A percentile compares a stretch with the other conserved stretches of the same genome.
Evolutionary conservation across 2,329 filamentous ascomycete species (phyloP).

Genomic region (Phaeophleospora eucalypticola): DNA sequence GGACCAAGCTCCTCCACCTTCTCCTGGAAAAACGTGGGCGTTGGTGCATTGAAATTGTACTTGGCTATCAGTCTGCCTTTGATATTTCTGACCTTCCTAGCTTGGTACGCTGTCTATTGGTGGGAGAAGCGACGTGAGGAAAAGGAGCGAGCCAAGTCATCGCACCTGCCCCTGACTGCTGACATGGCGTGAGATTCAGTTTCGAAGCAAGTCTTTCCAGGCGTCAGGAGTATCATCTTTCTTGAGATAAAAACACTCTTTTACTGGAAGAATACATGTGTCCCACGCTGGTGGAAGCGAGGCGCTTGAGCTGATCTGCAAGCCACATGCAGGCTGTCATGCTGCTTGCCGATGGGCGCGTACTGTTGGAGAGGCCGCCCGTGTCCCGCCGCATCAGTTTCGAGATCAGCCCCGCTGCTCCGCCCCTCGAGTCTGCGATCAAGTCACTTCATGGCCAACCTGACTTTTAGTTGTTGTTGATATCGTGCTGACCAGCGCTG

Average conservation of each 20-base stretch:
- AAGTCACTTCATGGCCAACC: too few species aligned
- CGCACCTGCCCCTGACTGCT: background rate
- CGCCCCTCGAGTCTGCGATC: too few species aligned
- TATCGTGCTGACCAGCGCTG: too few species aligned
- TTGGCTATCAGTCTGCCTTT: constrained; percentile 34
- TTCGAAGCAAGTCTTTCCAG: background rate
- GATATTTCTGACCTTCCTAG: constrained; percentile 32
- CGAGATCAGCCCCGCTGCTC: too few species aligned
- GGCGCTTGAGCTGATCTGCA: too few species aligned
- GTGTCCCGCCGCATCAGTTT: too few species aligned
- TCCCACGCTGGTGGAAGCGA: too few species aligned
- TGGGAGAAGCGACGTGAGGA: constrained; percentile 19
- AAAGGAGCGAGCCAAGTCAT: background rate
- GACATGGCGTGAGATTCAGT: background rate
- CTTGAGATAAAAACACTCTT: background rate
- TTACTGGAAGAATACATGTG: too few species aligned
- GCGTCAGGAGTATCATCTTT: background rate
- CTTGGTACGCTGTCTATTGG: constrained; percentile 35
- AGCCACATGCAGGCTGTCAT: too few species aligned
- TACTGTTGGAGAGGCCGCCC: too few species aligned
- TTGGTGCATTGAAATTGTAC: constrained; percentile 7
- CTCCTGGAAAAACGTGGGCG: constrained; percentile 5
- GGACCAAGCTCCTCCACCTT: constrained; percentile 10
- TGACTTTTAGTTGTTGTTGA: too few species aligned
- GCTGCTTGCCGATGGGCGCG: too few species aligned